Evolutionary conservation across 2,329 filamentous ascomycete species (phyloP).

Genomic region (Diaporthe vaccinii): DNA sequence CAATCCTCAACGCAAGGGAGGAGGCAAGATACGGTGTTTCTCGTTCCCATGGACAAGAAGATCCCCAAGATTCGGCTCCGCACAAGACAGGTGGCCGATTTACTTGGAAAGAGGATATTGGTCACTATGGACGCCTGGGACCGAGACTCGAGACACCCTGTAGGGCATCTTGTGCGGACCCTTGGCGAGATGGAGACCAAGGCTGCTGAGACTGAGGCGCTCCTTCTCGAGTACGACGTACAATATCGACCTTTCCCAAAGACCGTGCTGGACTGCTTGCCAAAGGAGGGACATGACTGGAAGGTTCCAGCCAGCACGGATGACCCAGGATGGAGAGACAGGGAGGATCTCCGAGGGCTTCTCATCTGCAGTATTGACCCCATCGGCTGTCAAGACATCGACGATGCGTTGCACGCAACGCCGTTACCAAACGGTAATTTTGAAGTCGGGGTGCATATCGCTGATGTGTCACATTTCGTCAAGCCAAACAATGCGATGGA

Average conservation of each 20-base stretch:
- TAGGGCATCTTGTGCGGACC: slow-evolving; percentile 93
- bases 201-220: slow-evolving; percentile 95
- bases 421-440: slow-evolving; percentile 91
- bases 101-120: slow-evolving; percentile 90
- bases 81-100: slow-evolving; percentile 88
- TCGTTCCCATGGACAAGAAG: slow-evolving; percentile 98
- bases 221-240: slow-evolving; percentile 95
- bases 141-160: slow-evolving; percentile 89
- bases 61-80: slow-evolving; percentile 96
- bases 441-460: slow-evolving; percentile 97
- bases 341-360: slow-evolving; percentile 86
- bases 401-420: slow-evolving; percentile 93
- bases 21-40: slow-evolving; percentile 91
- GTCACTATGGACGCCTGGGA: slow-evolving; percentile 98
- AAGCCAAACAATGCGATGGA: slow-evolving; percentile 99
- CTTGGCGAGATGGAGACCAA: slow-evolving; percentile 96
- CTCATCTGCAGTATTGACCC: slow-evolving; percentile 98
- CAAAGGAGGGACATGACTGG: slow-evolving; percentile 93
- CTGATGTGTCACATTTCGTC: slow-evolving; percentile 99
- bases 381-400: slow-evolving; percentile 95
- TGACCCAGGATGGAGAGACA: slow-evolving; percentile 88
- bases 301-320: slow-evolving; percentile 84
- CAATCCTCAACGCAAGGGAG: slow-evolving; percentile 81
- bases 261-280: slow-evolving; percentile 93
- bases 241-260: slow-evolving; percentile 98